Percentiles rank a stretch among this genome's conserved stretches.
Conservation (phyloP, 805 yeast species). For the Spathaspora girioi region DNA sequence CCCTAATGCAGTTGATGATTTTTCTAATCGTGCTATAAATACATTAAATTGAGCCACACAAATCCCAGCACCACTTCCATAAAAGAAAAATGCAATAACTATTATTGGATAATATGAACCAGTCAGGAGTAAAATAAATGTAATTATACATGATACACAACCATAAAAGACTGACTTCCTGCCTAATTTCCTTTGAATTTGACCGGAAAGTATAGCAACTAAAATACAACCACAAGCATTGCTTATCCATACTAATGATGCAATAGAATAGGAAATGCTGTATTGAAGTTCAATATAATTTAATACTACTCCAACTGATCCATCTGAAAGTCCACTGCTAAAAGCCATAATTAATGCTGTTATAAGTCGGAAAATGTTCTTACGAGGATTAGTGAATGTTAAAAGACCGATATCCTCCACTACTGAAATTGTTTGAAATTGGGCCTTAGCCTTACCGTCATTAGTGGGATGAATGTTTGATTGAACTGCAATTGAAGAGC, state of each 20-base stretch:
- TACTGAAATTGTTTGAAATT: not conserved
- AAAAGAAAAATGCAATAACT: constrained; percentile 49
- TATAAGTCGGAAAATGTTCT: constrained; percentile 39
- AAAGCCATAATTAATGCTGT: constrained; percentile 40
- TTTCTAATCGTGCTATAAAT: constrained; percentile 46
- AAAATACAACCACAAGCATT: constrained; percentile 52
- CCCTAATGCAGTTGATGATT: constrained; percentile 58
- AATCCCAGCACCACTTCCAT: constrained; percentile 54
- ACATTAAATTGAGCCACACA: constrained; percentile 50
- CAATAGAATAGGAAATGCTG: constrained; percentile 46
- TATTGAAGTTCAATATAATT: constrained; percentile 51
- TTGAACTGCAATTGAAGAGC: not conserved
- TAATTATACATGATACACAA: constrained; percentile 26
- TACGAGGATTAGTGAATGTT: constrained; percentile 41
- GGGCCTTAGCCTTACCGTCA: not conserved
- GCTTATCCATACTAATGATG: constrained; percentile 55
- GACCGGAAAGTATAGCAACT: constrained; percentile 47
- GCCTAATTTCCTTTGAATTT: constrained; percentile 39
- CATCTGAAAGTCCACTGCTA: constrained; percentile 47
- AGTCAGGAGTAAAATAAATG: constrained; percentile 43
- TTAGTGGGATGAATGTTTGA: not conserved
- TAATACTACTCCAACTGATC: constrained; percentile 59
- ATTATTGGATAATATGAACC: constrained; percentile 49
- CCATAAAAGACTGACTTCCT: constrained; percentile 40
- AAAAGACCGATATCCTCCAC: constrained; percentile 10